Conservation (phyloP, 2,329 filamentous ascomycete genomes). For the Aureobasidium sp. region DNA sequence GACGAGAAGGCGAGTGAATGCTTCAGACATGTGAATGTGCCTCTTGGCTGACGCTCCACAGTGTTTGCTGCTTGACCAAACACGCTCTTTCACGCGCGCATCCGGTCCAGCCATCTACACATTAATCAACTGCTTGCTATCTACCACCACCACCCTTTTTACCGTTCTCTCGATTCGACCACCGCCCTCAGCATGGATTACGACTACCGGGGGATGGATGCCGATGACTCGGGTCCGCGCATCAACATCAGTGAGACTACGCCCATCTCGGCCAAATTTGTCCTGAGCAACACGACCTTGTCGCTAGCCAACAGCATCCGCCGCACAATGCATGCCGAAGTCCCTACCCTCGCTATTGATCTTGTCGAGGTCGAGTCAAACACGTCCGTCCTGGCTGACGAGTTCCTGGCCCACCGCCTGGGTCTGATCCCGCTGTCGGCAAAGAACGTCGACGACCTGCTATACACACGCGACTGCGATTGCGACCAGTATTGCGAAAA, state of each 20-base stretch:
- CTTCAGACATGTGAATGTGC: background rate
- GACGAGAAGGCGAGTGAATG: background rate
- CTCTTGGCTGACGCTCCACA: constrained; percentile 7
- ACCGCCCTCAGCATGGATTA: constrained; percentile 19
- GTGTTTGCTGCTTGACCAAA: constrained; percentile 9
- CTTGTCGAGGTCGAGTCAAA: constrained; percentile 89
- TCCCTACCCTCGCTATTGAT: constrained; percentile 91
- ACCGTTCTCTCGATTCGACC: background rate
- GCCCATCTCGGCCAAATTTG: constrained; percentile 77
- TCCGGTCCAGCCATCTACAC: background rate
- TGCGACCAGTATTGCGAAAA: constrained; percentile 92
- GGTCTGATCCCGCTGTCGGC: constrained; percentile 84
- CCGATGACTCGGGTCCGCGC: constrained; percentile 39
- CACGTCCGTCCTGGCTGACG: constrained; percentile 91
- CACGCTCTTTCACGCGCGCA: constrained; percentile 3
- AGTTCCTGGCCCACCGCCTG: constrained; percentile 88
- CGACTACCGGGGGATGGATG: constrained; percentile 29
- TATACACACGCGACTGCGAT: constrained; percentile 90
- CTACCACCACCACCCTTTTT: background rate
- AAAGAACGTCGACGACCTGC: constrained; percentile 71
- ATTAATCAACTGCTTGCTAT: background rate
- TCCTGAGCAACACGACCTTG: constrained; percentile 81
- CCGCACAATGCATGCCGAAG: constrained; percentile 84
- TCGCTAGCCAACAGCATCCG: constrained; percentile 89
- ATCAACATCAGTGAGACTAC: constrained; percentile 51